Evolutionary conservation across 176 grass and related monocot genomes (phyloP).

Genomic region (Eleusine indica): DNA sequence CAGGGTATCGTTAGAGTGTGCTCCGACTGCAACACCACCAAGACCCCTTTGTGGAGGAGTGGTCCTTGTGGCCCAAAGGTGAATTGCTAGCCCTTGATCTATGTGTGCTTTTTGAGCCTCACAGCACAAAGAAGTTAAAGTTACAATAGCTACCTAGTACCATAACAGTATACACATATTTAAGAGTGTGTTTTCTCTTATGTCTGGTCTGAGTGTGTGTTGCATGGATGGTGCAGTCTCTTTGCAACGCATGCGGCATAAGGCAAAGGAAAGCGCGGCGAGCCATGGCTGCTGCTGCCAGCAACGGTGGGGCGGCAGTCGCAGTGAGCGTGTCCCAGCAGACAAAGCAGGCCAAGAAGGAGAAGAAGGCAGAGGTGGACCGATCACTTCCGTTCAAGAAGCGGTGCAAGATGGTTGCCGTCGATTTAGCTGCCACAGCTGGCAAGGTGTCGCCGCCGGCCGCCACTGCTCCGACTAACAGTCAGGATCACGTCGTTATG

Average conservation of each 20-base stretch:
- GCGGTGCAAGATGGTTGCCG: constrained; percentile 65
- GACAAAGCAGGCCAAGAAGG: constrained; percentile 55
- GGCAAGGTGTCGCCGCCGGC: neutral
- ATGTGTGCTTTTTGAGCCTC: constrained; percentile 22
- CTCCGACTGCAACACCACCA: constrained; percentile 94
- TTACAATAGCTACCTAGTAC: neutral
- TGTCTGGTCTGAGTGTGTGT: neutral
- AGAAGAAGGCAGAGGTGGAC: constrained; percentile 61
- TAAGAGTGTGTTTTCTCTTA: constrained; percentile 8
- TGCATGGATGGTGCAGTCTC: constrained; percentile 72
- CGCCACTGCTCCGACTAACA: constrained; percentile 5
- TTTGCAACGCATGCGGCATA: constrained; percentile 98
- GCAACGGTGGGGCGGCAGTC: constrained; percentile 11
- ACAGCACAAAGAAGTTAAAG: neutral
- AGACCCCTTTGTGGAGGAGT: constrained; percentile 95
- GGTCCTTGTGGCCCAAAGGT: constrained; percentile 97
- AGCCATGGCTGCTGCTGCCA: constrained; percentile 52
- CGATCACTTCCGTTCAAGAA: constrained; percentile 95
- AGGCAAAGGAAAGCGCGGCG: constrained; percentile 94
- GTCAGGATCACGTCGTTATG: constrained; percentile 23
- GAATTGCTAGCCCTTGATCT: constrained; percentile 31
- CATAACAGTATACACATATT: neutral
- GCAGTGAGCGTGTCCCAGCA: neutral
- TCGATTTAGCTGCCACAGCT: constrained; percentile 23
- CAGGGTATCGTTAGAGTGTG: constrained; percentile 75